Evolutionary conservation across 371 early-diverging fungal species (phyloP).

Genomic region (Mucor plumbeus): DNA sequence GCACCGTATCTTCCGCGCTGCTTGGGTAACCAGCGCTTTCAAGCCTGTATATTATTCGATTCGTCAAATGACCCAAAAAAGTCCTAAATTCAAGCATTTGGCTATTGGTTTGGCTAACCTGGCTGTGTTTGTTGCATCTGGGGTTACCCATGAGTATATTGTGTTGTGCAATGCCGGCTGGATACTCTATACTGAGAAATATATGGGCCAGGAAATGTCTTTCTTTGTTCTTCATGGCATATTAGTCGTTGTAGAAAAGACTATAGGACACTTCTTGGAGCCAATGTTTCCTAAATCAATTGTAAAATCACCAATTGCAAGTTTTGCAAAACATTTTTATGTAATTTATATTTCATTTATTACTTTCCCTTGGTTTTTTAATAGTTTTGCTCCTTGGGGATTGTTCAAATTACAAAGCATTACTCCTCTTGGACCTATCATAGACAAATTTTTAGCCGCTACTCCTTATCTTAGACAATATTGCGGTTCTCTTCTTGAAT

Average conservation of each 20-base stretch:
- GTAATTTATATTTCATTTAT: slow-evolving; percentile 28
- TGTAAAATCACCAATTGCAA: not conserved
- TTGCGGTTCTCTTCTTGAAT: slow-evolving; percentile 13
- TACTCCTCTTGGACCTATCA: slow-evolving; percentile 3
- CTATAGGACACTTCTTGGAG: not conserved
- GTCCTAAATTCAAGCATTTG: slow-evolving; percentile 7
- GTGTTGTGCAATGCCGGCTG: slow-evolving; percentile 38
- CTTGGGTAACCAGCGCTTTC: slow-evolving; percentile 21
- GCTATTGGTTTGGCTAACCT: slow-evolving; percentile 28
- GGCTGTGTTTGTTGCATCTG: slow-evolving; percentile 39
- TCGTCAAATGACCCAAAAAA: slow-evolving; percentile 3
- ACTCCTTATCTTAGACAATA: slow-evolving; percentile 8
- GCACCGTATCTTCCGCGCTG: slow-evolving; percentile 22
- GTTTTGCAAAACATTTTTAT: slow-evolving; percentile 28
- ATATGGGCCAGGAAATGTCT: slow-evolving; percentile 34
- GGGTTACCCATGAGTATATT: slow-evolving; percentile 39
- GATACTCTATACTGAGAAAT: slow-evolving; percentile 27
- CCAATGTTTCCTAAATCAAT: not conserved
- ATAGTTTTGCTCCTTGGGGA: slow-evolving; percentile 40
- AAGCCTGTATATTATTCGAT: slow-evolving; percentile 21
- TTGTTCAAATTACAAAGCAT: slow-evolving; percentile 22
- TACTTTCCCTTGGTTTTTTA: slow-evolving; percentile 35
- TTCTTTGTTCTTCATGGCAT: slow-evolving; percentile 42
- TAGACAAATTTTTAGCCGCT: not conserved
- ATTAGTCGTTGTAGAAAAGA: slow-evolving; percentile 27